Evolutionary conservation across 495 filamentous ascomycete genomes (phyloP).

Genomic region (Talaromyces adpressus): DNA sequence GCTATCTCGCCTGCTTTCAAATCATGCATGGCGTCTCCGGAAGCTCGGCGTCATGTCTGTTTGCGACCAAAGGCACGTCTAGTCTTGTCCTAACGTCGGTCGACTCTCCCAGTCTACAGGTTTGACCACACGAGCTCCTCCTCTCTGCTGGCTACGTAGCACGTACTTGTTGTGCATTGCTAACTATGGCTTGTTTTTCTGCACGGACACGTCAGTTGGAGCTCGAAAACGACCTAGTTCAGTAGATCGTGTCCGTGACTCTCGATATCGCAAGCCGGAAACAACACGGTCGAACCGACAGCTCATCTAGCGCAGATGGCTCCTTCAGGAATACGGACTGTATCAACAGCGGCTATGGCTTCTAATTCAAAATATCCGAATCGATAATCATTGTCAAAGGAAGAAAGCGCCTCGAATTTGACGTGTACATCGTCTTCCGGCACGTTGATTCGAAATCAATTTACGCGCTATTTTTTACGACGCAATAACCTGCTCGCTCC

Average conservation of each 20-base stretch:
- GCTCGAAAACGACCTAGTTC: neutral
- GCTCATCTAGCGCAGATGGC: neutral
- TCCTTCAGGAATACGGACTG: neutral
- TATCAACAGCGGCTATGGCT: neutral
- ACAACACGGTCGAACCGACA: neutral
- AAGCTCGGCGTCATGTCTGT: neutral
- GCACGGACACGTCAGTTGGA: neutral
- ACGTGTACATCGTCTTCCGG: neutral
- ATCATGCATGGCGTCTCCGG: neutral
- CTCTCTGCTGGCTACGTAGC: neutral
- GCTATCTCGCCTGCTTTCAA: neutral
- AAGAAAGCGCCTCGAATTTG: neutral
- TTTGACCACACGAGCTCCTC: neutral
- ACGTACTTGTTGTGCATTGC: neutral
- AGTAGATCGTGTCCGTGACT: neutral
- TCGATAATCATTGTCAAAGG: slow-evolving; percentile 1
- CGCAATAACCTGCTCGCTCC: neutral
- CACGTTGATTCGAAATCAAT: neutral
- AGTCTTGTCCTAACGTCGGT: neutral
- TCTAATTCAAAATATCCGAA: neutral
- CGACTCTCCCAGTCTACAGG: neutral
- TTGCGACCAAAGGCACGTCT: neutral
- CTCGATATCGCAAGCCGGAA: neutral
- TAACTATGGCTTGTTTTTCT: neutral
- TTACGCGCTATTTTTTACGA: neutral